Conservation (phyloP, 768 basidiomycete genomes). For the Mycena capillaripes region DNA sequence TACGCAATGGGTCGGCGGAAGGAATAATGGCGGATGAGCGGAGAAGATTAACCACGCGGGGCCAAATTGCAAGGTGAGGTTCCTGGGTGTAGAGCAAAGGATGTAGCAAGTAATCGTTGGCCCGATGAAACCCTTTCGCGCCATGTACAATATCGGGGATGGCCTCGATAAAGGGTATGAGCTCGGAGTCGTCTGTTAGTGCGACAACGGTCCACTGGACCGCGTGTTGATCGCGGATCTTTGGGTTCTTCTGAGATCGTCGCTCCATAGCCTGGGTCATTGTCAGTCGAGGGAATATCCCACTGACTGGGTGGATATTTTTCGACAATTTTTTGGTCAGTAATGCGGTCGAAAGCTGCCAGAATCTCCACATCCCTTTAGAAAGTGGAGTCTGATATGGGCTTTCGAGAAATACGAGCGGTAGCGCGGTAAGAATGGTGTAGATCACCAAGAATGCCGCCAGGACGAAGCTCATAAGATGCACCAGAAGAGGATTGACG, state of each 20-base stretch:
- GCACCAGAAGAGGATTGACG: slow-evolving; percentile 1
- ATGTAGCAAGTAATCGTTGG: slow-evolving; percentile 1
- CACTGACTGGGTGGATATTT: neutral
- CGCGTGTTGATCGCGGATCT: slow-evolving; percentile 5
- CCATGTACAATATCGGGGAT: neutral
- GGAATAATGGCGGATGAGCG: neutral
- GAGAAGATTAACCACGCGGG: neutral
- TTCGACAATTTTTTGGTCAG: neutral
- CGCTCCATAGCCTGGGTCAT: slow-evolving; percentile 1
- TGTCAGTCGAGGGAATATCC: neutral
- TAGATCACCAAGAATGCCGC: neutral
- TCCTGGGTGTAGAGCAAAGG: neutral
- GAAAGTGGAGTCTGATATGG: slow-evolving; percentile 16
- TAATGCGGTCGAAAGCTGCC: neutral
- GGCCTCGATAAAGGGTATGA: slow-evolving; percentile 10
- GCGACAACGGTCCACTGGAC: slow-evolving; percentile 3
- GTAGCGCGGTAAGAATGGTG: neutral
- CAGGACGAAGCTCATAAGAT: neutral
- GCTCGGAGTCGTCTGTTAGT: slow-evolving; percentile 9
- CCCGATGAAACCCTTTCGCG: neutral
- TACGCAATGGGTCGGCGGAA: neutral
- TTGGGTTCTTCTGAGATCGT: neutral
- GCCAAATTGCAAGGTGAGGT: slow-evolving; percentile 1
- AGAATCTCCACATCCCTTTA: neutral
- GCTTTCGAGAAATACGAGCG: neutral